These are phyloP conservation scores for Apiospora arundinis DNA, from an alignment of 2,329 filamentous ascomycete species.

Conservation along the genomic window DNA sequence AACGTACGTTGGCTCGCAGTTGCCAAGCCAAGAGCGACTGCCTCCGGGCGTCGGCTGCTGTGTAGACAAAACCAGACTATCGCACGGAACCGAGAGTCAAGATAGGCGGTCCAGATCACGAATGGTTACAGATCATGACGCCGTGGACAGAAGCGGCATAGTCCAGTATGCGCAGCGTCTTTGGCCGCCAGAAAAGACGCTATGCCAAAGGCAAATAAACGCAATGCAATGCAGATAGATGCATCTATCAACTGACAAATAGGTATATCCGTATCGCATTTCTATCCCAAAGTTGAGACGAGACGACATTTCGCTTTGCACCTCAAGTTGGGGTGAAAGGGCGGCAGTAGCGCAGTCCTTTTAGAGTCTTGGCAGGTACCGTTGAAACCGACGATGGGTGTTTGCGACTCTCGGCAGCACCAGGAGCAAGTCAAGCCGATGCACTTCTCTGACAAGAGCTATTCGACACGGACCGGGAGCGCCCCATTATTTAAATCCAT, in stretches of 20 bases:
- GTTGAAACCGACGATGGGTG: constrained; percentile 21
- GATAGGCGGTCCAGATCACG: not conserved
- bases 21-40: constrained; percentile 1
- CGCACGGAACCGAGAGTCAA: constrained; percentile 16
- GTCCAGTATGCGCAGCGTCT: constrained; percentile 1
- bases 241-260: constrained; percentile 14
- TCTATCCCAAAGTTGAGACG: constrained; percentile 10
- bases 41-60: not conserved
- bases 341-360: not conserved
- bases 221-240: not conserved
- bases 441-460: constrained; percentile 45
- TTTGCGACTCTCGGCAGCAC: constrained; percentile 30
- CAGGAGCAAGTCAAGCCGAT: constrained; percentile 46
- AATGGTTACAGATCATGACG: not conserved
- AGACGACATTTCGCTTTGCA: not conserved
- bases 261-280: not conserved
- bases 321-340: not conserved
- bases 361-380: constrained; percentile 23
- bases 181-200: not conserved
- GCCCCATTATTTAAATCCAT: constrained; percentile 27
- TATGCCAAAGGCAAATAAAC: not conserved
- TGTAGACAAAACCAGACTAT: not conserved
- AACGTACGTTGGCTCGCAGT: not conserved
- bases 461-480: constrained; percentile 38
- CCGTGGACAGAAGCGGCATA: constrained; percentile 1